A percentile compares a stretch with the other conserved stretches of the same genome.
These are phyloP conservation scores for Hsuehochloa calcarea DNA, from an alignment of 176 grass and related monocot species.

Conservation along the genomic window DNA sequence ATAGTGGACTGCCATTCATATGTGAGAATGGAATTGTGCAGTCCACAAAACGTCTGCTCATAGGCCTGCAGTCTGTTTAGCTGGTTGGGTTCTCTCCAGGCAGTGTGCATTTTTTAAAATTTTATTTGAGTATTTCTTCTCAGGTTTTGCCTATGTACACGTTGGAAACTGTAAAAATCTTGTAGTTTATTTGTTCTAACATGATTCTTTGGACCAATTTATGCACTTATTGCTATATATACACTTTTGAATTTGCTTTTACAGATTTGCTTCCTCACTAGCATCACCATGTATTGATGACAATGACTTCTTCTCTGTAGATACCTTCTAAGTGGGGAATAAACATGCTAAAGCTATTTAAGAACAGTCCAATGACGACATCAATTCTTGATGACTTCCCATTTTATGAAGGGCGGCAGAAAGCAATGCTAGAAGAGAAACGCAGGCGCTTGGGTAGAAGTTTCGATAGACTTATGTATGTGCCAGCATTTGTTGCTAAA, in stretches of 20 bases:
- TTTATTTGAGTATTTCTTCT: background rate
- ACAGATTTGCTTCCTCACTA: background rate
- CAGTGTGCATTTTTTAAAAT: background rate
- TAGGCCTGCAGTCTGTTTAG: background rate
- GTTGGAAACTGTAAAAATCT: background rate
- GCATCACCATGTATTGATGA: background rate
- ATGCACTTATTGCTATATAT: background rate
- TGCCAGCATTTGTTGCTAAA: conserved; percentile 48
- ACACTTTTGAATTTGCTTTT: background rate
- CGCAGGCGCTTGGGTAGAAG: conserved; percentile 41
- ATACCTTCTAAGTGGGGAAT: conserved; percentile 60
- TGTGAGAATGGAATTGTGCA: background rate
- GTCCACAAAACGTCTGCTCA: background rate
- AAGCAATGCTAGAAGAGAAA: conserved; percentile 69
- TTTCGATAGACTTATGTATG: conserved; percentile 33
- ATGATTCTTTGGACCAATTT: background rate
- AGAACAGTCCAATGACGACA: conserved; percentile 42
- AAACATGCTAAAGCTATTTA: conserved; percentile 72
- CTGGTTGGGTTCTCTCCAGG: background rate
- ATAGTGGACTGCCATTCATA: background rate
- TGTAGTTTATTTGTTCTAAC: background rate
- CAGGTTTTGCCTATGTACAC: background rate
- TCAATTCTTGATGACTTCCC: conserved; percentile 75
- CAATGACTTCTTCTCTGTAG: conserved; percentile 33
- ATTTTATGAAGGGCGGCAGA: conserved; percentile 69